These are phyloP conservation scores for Phytophthora constricta DNA, from an alignment of 352 stramenopile species.

Conservation along the genomic window DNA sequence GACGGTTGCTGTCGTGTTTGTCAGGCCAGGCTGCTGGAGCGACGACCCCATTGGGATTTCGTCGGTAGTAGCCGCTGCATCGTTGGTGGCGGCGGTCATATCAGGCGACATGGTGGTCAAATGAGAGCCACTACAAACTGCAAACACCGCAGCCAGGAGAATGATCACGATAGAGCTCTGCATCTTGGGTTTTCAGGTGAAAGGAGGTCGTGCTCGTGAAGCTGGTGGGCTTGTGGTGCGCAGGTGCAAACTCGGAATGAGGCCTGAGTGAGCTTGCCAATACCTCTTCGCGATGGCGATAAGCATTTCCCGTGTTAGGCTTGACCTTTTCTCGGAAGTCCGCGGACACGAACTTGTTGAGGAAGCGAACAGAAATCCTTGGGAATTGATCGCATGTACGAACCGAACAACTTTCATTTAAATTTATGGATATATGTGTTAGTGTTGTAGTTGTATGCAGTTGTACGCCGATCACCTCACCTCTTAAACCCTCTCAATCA, in stretches of 20 bases:
- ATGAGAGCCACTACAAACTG: background rate
- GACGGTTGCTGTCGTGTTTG: conserved; percentile 14
- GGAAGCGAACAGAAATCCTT: too few species aligned
- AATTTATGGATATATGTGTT: too few species aligned
- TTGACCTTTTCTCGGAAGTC: background rate
- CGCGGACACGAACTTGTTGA: too few species aligned
- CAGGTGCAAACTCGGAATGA: background rate
- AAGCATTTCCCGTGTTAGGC: background rate
- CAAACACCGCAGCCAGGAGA: background rate
- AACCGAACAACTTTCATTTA: background rate
- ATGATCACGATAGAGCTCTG: background rate
- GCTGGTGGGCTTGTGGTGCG: background rate
- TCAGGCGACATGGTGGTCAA: background rate
- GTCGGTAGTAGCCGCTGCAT: background rate
- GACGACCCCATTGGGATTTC: background rate
- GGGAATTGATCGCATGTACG: background rate
- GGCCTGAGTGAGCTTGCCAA: background rate
- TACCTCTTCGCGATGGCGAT: background rate
- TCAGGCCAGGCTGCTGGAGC: background rate
- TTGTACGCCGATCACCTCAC: too few species aligned
- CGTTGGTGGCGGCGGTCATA: background rate
- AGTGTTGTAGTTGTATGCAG: too few species aligned
- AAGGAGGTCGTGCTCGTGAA: too few species aligned
- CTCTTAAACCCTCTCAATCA: background rate
- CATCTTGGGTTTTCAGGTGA: too few species aligned